phyloP scores from a whole-genome alignment of 2,329 filamentous ascomycete species.

The Fusarium tricinctum region DNA sequence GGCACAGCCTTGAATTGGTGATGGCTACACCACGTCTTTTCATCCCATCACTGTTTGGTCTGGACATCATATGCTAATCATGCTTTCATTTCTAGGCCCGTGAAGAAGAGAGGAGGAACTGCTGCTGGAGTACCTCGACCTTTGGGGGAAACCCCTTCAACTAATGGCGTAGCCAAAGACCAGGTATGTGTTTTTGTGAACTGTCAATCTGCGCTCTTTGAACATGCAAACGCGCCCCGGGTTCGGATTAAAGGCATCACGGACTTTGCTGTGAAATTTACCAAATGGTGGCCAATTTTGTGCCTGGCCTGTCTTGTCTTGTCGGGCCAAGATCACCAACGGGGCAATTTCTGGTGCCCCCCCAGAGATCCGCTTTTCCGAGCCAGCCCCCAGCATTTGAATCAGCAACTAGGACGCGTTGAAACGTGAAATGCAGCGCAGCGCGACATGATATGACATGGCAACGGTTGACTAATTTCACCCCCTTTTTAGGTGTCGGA shows the following conservation, averaged over 20 bases:
- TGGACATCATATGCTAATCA: slow-evolving; percentile 42
- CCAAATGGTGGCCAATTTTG: slow-evolving; percentile 41
- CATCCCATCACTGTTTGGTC: neutral
- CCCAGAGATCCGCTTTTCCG: slow-evolving; percentile 50
- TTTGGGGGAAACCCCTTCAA: slow-evolving; percentile 73
- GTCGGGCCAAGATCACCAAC: slow-evolving; percentile 34
- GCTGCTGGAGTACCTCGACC: slow-evolving; percentile 77
- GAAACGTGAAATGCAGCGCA: slow-evolving; percentile 39
- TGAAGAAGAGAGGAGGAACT: slow-evolving; percentile 79
- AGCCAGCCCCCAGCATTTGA: slow-evolving; percentile 41
- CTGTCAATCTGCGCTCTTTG: neutral
- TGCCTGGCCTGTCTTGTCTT: slow-evolving; percentile 24
- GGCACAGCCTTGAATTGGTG: slow-evolving; percentile 4
- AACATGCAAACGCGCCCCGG: slow-evolving; percentile 1
- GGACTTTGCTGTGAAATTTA: slow-evolving; percentile 17
- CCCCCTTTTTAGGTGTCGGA: slow-evolving; percentile 62
- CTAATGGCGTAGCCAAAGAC: slow-evolving; percentile 66
- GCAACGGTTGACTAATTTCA: slow-evolving; percentile 52
- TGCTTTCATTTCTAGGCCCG: slow-evolving; percentile 66
- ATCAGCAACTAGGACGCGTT: slow-evolving; percentile 27
- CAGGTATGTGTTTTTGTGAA: slow-evolving; percentile 60
- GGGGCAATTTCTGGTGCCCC: slow-evolving; percentile 46
- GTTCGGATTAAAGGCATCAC: slow-evolving; percentile 8
- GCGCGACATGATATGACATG: slow-evolving; percentile 11
- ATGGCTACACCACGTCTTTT: neutral